Evolutionary conservation across 768 basidiomycete species (phyloP).

Genomic region (Cystofilobasidium capitatum): DNA sequence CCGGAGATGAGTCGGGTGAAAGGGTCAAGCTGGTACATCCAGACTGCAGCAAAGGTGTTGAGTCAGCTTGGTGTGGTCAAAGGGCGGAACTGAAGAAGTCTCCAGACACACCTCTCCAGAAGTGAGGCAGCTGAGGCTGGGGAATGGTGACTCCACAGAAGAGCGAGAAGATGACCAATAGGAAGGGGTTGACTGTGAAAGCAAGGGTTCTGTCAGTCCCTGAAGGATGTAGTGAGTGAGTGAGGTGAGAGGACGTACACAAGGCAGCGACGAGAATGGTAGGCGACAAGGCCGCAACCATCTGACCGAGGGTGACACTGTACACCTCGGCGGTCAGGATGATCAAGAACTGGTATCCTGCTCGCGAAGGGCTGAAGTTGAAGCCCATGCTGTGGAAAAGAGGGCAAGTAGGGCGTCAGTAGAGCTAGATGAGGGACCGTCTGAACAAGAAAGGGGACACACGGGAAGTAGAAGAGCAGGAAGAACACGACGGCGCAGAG

Average conservation of each 20-base stretch:
- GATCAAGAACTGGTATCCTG: constrained; percentile 60
- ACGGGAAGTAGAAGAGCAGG: constrained; percentile 58
- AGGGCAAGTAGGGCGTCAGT: constrained; percentile 37
- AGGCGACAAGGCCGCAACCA: constrained; percentile 11
- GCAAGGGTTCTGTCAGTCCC: neutral
- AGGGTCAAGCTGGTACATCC: constrained; percentile 28
- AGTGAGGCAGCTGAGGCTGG: constrained; percentile 44
- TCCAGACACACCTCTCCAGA: constrained; percentile 77
- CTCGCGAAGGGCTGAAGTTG: constrained; percentile 19
- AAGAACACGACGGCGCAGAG: constrained; percentile 66
- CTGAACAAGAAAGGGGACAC: constrained; percentile 55
- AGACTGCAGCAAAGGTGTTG: neutral
- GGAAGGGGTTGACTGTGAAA: constrained; percentile 52
- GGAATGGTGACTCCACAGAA: constrained; percentile 79
- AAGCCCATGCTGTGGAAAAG: constrained; percentile 16
- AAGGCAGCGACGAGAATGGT: constrained; percentile 54
- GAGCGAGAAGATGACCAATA: constrained; percentile 51
- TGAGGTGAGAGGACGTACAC: constrained; percentile 44
- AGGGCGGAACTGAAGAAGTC: constrained; percentile 8
- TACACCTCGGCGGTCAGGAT: constrained; percentile 62
- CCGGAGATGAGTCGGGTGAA: constrained; percentile 62
- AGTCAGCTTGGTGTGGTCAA: neutral
- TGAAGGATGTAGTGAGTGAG: neutral
- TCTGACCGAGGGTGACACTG: constrained; percentile 54
- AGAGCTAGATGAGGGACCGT: constrained; percentile 53